Evolutionary conservation across 768 basidiomycete genomes (phyloP).

Genomic region (Suillus subaureus): DNA sequence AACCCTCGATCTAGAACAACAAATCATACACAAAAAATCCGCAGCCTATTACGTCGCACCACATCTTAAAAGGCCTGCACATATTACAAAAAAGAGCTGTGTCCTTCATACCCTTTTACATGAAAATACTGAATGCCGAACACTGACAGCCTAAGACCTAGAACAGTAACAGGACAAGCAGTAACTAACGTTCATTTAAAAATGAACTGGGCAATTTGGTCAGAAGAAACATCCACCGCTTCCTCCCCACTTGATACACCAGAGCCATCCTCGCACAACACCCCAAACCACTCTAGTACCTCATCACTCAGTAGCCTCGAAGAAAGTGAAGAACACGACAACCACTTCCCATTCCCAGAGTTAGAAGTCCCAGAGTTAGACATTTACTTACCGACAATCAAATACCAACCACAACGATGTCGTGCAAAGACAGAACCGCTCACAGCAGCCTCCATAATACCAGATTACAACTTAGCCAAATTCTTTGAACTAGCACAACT

Average conservation of each 20-base stretch:
- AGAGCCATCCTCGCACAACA: not conserved
- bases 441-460: no score
- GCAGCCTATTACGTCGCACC: no score
- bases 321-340: not conserved
- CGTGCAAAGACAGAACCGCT: no score
- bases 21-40: no score
- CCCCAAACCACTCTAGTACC: accelerated
- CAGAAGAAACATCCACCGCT: no score
- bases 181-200: not conserved
- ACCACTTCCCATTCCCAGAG: not conserved
- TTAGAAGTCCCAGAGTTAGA: not conserved
- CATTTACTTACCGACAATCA: not conserved
- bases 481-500: not conserved
- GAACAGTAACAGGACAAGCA: not conserved
- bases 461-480: accelerated
- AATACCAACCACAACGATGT: no score
- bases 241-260: no score
- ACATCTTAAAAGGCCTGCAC: no score
- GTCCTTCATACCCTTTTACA: not conserved
- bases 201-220: not conserved
- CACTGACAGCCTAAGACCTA: not conserved
- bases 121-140: not conserved
- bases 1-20: no score
- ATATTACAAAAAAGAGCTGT: no score
- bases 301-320: not conserved